These are phyloP conservation scores for Alternaria sp. DNA, from an alignment of 2,329 filamentous ascomycete species.

Conservation along the genomic window DNA sequence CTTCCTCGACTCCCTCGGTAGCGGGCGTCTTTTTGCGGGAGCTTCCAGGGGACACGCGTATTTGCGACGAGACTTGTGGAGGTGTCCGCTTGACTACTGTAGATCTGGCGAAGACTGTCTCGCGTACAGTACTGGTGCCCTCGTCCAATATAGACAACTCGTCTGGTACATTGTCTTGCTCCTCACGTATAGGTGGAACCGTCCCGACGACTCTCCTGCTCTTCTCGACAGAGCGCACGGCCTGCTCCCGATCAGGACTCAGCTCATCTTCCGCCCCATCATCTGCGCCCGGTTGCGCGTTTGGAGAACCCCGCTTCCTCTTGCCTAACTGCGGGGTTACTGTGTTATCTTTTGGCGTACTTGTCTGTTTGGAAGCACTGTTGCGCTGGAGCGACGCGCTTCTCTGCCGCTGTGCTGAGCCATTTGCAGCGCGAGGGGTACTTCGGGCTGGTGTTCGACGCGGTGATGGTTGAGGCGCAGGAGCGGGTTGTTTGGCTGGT, in stretches of 20 bases:
- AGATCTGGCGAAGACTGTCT: slow-evolving; percentile 16
- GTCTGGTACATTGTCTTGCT: slow-evolving; percentile 37
- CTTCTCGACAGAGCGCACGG: slow-evolving; percentile 37
- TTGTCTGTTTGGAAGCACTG: slow-evolving; percentile 22
- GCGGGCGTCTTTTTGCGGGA: slow-evolving; percentile 20
- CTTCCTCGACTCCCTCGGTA: slow-evolving; percentile 8
- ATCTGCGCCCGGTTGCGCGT: slow-evolving; percentile 24
- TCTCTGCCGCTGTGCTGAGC: slow-evolving; percentile 38
- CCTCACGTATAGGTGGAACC: slow-evolving; percentile 36
- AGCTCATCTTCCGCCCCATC: slow-evolving; percentile 45
- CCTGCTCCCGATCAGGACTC: slow-evolving; percentile 41
- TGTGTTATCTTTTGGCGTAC: slow-evolving; percentile 26
- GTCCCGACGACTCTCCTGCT: slow-evolving; percentile 36
- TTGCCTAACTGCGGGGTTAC: slow-evolving; percentile 46
- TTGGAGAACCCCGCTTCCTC: slow-evolving; percentile 42
- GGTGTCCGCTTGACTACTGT: slow-evolving; percentile 23
- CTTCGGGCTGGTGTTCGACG: slow-evolving; percentile 37
- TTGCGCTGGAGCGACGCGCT: slow-evolving; percentile 44
- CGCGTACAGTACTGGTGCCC: slow-evolving; percentile 24
- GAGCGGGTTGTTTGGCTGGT: slow-evolving; percentile 37
- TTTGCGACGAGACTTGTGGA: slow-evolving; percentile 18
- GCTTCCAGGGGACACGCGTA: slow-evolving; percentile 7
- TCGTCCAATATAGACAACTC: slow-evolving; percentile 41
- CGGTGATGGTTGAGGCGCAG: slow-evolving; percentile 35
- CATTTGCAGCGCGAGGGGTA: slow-evolving; percentile 30